Conservation (phyloP, 208 protist genomes). For the Leishmania arabica region DNA sequence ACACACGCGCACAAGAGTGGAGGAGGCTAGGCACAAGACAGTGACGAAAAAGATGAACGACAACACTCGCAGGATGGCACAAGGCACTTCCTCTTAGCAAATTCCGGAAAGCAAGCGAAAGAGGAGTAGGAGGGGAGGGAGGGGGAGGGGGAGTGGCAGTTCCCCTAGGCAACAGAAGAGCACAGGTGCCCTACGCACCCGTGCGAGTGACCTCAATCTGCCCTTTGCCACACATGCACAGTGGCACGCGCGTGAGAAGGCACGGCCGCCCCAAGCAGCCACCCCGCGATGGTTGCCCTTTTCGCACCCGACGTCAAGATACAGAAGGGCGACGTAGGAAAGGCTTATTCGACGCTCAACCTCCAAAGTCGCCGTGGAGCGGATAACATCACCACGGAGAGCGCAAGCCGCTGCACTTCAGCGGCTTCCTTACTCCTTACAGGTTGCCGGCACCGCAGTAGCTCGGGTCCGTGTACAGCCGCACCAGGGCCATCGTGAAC, state of each 20-base stretch:
- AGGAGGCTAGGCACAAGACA: too few species aligned
- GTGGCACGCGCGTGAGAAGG: neutral
- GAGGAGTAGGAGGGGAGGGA: neutral
- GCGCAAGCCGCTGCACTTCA: neutral
- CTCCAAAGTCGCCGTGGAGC: neutral
- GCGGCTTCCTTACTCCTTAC: neutral
- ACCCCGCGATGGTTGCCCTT: neutral
- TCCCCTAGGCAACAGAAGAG: neutral
- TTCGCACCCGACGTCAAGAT: neutral
- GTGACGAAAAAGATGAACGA: neutral
- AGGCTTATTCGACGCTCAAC: neutral
- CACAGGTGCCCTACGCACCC: neutral
- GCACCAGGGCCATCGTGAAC: conserved; percentile 44
- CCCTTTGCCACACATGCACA: neutral
- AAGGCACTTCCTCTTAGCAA: neutral
- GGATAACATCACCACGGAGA: neutral
- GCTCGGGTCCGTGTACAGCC: conserved; percentile 28
- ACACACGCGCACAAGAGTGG: too few species aligned
- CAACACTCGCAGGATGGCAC: neutral
- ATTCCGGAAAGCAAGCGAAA: neutral
- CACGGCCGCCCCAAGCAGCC: neutral
- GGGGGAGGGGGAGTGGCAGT: neutral
- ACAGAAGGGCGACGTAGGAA: neutral
- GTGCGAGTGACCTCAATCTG: neutral
- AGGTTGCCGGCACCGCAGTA: conserved; percentile 20